These are phyloP conservation scores for Straminergon stramineum DNA, from an alignment of 225 moss, liverwort and hornwort genomes.

Conservation along the genomic window DNA sequence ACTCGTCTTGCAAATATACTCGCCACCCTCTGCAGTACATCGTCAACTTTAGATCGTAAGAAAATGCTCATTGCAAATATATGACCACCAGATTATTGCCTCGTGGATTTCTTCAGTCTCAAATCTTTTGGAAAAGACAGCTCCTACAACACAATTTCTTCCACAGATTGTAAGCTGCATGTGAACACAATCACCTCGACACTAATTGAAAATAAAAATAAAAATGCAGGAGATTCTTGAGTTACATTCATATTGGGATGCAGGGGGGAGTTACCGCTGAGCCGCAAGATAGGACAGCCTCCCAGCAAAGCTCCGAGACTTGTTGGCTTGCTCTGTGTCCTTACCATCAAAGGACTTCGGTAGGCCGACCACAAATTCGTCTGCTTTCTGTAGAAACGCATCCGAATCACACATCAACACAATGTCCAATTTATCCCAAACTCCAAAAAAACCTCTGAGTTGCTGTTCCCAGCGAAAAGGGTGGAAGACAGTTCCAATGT, in stretches of 20 bases:
- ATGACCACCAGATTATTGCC: neutral
- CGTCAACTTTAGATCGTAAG: neutral
- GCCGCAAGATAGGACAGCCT: conserved; percentile 81
- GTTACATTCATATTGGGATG: neutral
- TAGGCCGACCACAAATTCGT: conserved; percentile 87
- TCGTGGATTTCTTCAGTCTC: neutral
- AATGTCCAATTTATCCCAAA: neutral
- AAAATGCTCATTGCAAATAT: neutral
- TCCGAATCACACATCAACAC: neutral
- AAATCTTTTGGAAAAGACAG: neutral
- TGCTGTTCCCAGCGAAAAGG: neutral
- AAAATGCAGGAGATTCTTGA: neutral
- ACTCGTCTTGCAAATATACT: conserved; percentile 88
- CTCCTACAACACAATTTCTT: neutral
- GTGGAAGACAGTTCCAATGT: too few species aligned
- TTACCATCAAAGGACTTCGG: conserved; percentile 67
- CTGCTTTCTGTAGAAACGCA: conserved; percentile 59
- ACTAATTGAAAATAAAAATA: neutral
- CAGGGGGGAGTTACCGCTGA: conserved; percentile 45
- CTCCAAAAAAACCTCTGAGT: neutral
- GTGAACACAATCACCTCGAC: neutral
- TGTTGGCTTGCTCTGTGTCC: conserved; percentile 71
- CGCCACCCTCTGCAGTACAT: conserved; percentile 72
- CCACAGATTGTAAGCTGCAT: neutral
- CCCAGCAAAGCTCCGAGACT: conserved; percentile 81